A percentile compares a stretch with the other conserved stretches of the same genome.
phyloP scores from a whole-genome alignment of 169 alveolate genomes.

The Cryptosporidium meleagridis region DNA sequence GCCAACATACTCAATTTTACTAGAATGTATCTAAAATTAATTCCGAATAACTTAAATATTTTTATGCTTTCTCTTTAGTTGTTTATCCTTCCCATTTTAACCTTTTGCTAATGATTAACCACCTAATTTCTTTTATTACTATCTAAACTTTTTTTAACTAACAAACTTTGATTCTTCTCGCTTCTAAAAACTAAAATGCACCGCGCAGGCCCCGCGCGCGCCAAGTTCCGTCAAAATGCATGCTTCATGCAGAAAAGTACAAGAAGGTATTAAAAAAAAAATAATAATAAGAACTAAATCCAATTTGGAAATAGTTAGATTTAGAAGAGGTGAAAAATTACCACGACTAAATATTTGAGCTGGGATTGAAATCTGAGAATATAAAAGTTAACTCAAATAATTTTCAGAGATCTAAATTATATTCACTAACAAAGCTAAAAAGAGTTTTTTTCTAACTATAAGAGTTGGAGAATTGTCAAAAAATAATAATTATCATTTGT shows the following conservation, averaged over 20 bases:
- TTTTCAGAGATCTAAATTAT: background rate
- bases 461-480: no score
- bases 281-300: background rate
- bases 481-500: background rate
- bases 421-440: background rate
- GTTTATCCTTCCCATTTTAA: background rate
- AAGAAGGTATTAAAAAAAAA: background rate
- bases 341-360: no score
- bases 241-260: background rate
- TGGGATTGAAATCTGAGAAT: background rate
- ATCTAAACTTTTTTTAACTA: background rate
- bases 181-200: background rate
- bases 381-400: no score
- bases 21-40: no score
- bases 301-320: background rate
- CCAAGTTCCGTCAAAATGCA: background rate
- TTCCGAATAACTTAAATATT: background rate
- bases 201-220: constrained; percentile 12
- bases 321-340: no score
- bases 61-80: no score
- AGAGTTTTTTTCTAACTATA: background rate
- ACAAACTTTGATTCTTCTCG: background rate
- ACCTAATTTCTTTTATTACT: no score
- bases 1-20: background rate
- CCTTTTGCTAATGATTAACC: no score